Percentiles rank a stretch among this genome's conserved stretches.
These are phyloP conservation scores for Picea mariana DNA, from an alignment of 83 land plant species.

Conservation along the genomic window DNA sequence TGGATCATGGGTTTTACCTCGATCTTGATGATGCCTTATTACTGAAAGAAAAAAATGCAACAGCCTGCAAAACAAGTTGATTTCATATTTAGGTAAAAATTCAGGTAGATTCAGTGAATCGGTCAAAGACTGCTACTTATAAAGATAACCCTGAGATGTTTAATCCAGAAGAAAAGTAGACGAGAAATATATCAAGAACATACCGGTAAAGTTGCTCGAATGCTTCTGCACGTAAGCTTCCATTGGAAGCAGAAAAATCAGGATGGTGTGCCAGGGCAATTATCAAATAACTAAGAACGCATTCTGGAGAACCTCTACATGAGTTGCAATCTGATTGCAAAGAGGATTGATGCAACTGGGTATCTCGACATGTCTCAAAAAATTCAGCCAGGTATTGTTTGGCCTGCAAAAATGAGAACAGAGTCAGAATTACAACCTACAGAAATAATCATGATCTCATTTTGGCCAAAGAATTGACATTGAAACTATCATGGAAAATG, in stretches of 20 bases:
- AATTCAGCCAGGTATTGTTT: constrained; percentile 52
- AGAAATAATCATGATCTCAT: neutral
- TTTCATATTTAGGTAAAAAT: constrained; percentile 2
- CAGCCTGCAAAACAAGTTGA: constrained; percentile 32
- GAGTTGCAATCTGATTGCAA: constrained; percentile 32
- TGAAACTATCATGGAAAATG: neutral
- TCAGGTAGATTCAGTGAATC: neutral
- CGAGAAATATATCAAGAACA: neutral
- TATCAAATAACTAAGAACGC: constrained; percentile 53
- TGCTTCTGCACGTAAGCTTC: constrained; percentile 43
- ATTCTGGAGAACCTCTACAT: constrained; percentile 37
- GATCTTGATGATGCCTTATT: constrained; percentile 41
- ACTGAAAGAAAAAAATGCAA: constrained; percentile 56
- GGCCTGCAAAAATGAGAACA: constrained; percentile 23
- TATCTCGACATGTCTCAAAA: constrained; percentile 49
- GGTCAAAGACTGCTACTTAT: neutral
- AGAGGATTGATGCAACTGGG: constrained; percentile 36
- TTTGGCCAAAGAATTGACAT: neutral
- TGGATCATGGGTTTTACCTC: constrained; percentile 27
- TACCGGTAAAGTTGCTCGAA: constrained; percentile 60
- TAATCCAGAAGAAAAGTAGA: neutral
- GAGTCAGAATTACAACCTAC: neutral
- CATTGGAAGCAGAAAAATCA: constrained; percentile 41
- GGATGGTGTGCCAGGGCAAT: constrained; percentile 66
- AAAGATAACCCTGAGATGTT: neutral